Evolutionary conservation across 306 rosid species (phyloP).

Genomic region (Fragaria nilgerrensis): DNA sequence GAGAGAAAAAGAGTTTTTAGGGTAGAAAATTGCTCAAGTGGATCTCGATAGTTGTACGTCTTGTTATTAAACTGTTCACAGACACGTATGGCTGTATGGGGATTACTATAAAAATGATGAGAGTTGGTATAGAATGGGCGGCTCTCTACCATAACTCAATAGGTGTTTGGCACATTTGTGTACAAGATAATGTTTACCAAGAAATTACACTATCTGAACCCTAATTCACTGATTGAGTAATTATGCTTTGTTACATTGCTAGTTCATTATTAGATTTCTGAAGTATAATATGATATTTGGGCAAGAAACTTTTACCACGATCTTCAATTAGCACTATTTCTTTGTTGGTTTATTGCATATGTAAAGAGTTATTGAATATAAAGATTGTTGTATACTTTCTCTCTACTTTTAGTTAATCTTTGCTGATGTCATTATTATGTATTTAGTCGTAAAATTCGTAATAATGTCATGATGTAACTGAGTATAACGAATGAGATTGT

Average conservation of each 20-base stretch:
- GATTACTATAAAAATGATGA: slow-evolving; percentile 20
- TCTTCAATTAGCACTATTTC: no score
- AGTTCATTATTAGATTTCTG: not conserved
- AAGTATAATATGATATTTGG: not conserved
- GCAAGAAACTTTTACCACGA: not conserved
- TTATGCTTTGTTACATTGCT: not conserved
- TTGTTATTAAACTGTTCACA: slow-evolving; percentile 9
- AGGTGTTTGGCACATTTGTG: slow-evolving; percentile 5
- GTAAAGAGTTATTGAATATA: no score
- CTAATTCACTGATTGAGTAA: not conserved
- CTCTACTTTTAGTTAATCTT: no score
- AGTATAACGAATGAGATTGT: no score
- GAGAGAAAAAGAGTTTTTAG: slow-evolving; percentile 27
- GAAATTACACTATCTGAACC: not conserved
- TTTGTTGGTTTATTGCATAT: no score
- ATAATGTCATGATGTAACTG: not conserved
- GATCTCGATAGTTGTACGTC: slow-evolving; percentile 38
- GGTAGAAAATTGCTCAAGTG: slow-evolving; percentile 49
- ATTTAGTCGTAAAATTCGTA: no score
- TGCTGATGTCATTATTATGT: no score
- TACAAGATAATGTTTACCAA: not conserved
- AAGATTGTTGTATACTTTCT: no score
- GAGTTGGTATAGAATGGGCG: slow-evolving; percentile 26
- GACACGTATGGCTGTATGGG: slow-evolving; percentile 47
- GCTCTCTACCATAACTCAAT: slow-evolving; percentile 26